These are phyloP conservation scores for Cladosporium austrohemisphaericum DNA, from an alignment of 2,329 filamentous ascomycete genomes.

Conservation along the genomic window DNA sequence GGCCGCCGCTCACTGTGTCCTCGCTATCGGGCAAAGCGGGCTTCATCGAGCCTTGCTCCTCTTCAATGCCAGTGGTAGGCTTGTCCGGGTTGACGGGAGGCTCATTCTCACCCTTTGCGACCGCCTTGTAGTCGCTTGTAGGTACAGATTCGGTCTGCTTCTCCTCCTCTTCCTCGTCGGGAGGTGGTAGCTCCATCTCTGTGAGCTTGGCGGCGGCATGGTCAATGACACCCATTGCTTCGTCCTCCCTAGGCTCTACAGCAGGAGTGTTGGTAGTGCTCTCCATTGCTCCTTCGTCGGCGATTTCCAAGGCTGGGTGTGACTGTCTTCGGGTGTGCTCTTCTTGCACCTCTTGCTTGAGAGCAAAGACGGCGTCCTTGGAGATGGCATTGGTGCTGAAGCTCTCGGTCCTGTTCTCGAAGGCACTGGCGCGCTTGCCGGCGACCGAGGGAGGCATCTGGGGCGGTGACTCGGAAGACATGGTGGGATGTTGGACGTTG, in stretches of 20 bases:
- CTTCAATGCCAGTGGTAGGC: slow-evolving; percentile 40
- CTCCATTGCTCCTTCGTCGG: slow-evolving; percentile 41
- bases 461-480: neutral
- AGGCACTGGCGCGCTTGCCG: slow-evolving; percentile 12
- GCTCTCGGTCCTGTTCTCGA: slow-evolving; percentile 30
- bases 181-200: slow-evolving; percentile 1
- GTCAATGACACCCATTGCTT: slow-evolving; percentile 20
- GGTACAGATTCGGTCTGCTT: slow-evolving; percentile 16
- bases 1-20: slow-evolving; percentile 36
- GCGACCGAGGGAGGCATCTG: slow-evolving; percentile 11
- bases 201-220: slow-evolving; percentile 10
- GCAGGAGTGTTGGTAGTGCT: slow-evolving; percentile 34
- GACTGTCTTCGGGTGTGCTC: slow-evolving; percentile 39
- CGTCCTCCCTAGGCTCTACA: slow-evolving; percentile 27
- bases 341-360: slow-evolving; percentile 39
- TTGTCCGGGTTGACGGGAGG: slow-evolving; percentile 44
- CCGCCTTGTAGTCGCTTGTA: neutral
- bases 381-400: slow-evolving; percentile 39
- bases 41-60: slow-evolving; percentile 38
- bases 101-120: slow-evolving; percentile 20
- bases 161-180: slow-evolving; percentile 16
- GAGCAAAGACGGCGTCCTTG: slow-evolving; percentile 32
- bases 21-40: slow-evolving; percentile 39
- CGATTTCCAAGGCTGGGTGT: slow-evolving; percentile 37
- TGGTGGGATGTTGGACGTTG: slow-evolving; percentile 10